Percentiles rank a stretch among this genome's conserved stretches.
These are phyloP conservation scores for Aspergillus novoparasiticus DNA, from an alignment of 2,329 filamentous ascomycete species.

Conservation along the genomic window DNA sequence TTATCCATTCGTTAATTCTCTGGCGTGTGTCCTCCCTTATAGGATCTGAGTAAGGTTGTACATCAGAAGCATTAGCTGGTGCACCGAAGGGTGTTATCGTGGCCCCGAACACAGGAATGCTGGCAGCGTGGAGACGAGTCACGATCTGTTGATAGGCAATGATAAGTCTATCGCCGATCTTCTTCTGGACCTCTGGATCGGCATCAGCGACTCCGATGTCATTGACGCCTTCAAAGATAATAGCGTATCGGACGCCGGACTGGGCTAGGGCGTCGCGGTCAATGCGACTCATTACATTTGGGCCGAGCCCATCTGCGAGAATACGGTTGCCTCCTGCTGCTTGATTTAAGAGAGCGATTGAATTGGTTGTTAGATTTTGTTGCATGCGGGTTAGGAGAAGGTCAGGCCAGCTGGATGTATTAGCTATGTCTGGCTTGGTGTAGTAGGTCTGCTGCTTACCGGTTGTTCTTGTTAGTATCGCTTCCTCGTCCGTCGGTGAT, in stretches of 20 bases:
- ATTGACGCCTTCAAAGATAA: slow-evolving; percentile 71
- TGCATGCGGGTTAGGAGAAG: slow-evolving; percentile 57
- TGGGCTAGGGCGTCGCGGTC: slow-evolving; percentile 66
- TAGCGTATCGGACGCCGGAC: slow-evolving; percentile 60
- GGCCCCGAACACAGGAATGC: slow-evolving; percentile 61
- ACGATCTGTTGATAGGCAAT: slow-evolving; percentile 63
- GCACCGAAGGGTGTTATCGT: slow-evolving; percentile 68
- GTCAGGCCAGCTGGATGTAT: slow-evolving; percentile 56
- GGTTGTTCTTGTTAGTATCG: slow-evolving; percentile 61
- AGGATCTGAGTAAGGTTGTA: slow-evolving; percentile 58
- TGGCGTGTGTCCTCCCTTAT: slow-evolving; percentile 59
- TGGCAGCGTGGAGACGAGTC: slow-evolving; percentile 55
- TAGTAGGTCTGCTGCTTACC: slow-evolving; percentile 24
- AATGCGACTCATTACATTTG: slow-evolving; percentile 61
- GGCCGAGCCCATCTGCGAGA: slow-evolving; percentile 63
- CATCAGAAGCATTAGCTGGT: slow-evolving; percentile 28
- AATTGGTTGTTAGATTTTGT: slow-evolving; percentile 45
- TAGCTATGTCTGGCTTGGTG: neutral
- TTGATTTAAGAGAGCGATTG: slow-evolving; percentile 64
- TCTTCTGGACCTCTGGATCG: slow-evolving; percentile 48
- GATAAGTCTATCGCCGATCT: slow-evolving; percentile 55
- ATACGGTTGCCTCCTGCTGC: slow-evolving; percentile 71
- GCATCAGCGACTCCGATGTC: slow-evolving; percentile 62
- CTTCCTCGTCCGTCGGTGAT: slow-evolving; percentile 67
- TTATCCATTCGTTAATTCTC: slow-evolving; percentile 64